phyloP scores from a whole-genome alignment of 2,329 filamentous ascomycete genomes.

The Hypoxylon sp. region DNA sequence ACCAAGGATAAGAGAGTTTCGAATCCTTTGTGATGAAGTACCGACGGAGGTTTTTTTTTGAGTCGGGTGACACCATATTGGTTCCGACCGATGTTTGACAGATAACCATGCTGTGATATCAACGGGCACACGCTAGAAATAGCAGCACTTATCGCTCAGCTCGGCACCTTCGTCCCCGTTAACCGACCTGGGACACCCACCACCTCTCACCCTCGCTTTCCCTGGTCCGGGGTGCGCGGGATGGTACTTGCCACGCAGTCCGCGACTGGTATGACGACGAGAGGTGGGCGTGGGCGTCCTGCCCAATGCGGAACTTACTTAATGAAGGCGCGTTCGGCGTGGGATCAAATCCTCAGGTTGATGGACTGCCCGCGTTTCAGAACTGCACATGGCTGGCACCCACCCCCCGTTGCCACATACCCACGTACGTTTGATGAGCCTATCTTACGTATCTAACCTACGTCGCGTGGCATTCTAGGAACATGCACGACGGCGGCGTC shows the following conservation, averaged over 20 bases:
- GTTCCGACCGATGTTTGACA: constrained; percentile 12
- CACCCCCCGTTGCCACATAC: constrained; percentile 20
- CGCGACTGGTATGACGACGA: constrained; percentile 4
- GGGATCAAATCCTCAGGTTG: constrained; percentile 21
- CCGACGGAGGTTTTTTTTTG: constrained; percentile 4
- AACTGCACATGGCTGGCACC: constrained; percentile 29
- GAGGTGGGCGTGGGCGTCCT: not conserved
- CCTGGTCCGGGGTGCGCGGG: not conserved
- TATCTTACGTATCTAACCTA: constrained; percentile 22
- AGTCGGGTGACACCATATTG: constrained; percentile 8
- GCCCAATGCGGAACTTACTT: constrained; percentile 17
- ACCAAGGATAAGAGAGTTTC: constrained; percentile 5
- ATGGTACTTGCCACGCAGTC: constrained; percentile 7
- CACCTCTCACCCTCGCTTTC: not conserved
- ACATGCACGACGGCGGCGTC: constrained; percentile 27
- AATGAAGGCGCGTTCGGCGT: not conserved
- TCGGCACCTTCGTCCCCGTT: constrained; percentile 24
- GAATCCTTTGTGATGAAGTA: constrained; percentile 15
- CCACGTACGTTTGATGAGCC: constrained; percentile 8
- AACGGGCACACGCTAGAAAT: constrained; percentile 16
- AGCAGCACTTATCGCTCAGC: constrained; percentile 4
- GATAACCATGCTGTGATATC: constrained; percentile 12
- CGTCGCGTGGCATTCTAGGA: constrained; percentile 33
- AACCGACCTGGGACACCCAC: constrained; percentile 24
- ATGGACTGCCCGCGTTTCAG: constrained; percentile 29